A percentile compares a stretch with the other conserved stretches of the same genome.
These are phyloP conservation scores for Boletus subparvulus DNA, from an alignment of 768 basidiomycete genomes.

Conservation along the genomic window DNA sequence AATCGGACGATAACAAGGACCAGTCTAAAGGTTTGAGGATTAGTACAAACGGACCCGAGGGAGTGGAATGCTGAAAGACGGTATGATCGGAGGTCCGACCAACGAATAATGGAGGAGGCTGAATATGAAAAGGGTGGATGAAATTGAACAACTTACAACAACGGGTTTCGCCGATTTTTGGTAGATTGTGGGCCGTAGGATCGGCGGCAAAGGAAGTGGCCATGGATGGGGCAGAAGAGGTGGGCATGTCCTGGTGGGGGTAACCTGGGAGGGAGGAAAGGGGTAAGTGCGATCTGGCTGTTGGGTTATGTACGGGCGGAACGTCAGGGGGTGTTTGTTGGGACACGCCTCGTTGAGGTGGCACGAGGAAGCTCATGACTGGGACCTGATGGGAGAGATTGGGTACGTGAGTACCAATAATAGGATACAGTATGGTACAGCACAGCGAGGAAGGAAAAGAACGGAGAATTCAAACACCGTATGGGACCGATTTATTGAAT, in stretches of 20 bases:
- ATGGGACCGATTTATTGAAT: constrained; percentile 15
- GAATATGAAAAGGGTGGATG: constrained; percentile 8
- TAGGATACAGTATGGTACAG: constrained; percentile 19
- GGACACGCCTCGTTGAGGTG: constrained; percentile 34
- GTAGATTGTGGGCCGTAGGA: constrained; percentile 39
- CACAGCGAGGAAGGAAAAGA: constrained; percentile 5
- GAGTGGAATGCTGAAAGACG: constrained; percentile 10
- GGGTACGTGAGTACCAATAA: constrained; percentile 22
- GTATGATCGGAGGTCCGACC: constrained; percentile 27
- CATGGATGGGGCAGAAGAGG: constrained; percentile 28
- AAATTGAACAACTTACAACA: constrained; percentile 58
- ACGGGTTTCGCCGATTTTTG: constrained; percentile 68
- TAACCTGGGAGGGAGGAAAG: constrained; percentile 39
- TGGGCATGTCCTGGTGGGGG: constrained; percentile 33
- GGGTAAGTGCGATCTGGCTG: constrained; percentile 36
- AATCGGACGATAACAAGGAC: constrained; percentile 73
- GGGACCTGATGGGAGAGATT: constrained; percentile 20
- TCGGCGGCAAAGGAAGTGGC: constrained; percentile 34
- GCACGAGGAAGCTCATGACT: constrained; percentile 37
- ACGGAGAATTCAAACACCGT: constrained; percentile 20
- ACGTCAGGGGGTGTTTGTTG: constrained; percentile 28
- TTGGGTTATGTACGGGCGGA: constrained; percentile 34
- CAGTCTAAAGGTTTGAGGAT: constrained; percentile 54
- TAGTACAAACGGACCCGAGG: constrained; percentile 19
- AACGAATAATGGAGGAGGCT: constrained; percentile 1